phyloP scores from a whole-genome alignment of 2,329 filamentous ascomycete genomes.

The Phaeosphaeria sp. region DNA sequence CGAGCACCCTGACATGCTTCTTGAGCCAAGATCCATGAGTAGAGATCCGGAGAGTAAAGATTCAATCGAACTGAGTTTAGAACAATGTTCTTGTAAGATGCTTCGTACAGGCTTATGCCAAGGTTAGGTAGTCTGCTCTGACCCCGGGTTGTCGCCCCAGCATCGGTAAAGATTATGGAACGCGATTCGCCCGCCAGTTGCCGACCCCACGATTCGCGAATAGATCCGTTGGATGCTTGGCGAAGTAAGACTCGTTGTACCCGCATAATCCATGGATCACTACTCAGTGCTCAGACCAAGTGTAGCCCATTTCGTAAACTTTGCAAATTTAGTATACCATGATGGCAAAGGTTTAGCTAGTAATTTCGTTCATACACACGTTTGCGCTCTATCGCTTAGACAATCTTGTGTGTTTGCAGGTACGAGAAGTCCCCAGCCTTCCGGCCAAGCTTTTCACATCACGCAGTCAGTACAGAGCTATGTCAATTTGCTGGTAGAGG shows the following conservation, averaged over 20 bases:
- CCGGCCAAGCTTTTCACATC: background rate
- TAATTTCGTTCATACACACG: no score
- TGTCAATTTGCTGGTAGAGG: background rate
- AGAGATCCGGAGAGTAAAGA: no score
- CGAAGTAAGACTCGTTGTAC: background rate
- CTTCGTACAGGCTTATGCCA: background rate
- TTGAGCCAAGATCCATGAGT: no score
- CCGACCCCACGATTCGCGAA: background rate
- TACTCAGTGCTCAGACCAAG: no score
- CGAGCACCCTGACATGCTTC: background rate
- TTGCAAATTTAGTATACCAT: background rate
- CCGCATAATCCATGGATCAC: no score
- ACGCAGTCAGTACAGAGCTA: background rate
- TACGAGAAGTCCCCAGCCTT: background rate
- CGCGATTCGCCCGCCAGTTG: background rate
- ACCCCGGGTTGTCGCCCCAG: background rate
- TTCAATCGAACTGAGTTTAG: no score
- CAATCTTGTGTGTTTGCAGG: no score
- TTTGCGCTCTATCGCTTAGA: no score
- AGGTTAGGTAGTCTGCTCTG: background rate
- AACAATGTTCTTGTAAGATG: background rate
- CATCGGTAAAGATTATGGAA: background rate
- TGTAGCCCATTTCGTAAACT: background rate
- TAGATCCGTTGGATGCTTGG: background rate
- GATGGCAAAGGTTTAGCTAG: no score